Evolutionary conservation across 805 yeast species (phyloP).

Genomic region (Wickerhamiella domercqiae): DNA sequence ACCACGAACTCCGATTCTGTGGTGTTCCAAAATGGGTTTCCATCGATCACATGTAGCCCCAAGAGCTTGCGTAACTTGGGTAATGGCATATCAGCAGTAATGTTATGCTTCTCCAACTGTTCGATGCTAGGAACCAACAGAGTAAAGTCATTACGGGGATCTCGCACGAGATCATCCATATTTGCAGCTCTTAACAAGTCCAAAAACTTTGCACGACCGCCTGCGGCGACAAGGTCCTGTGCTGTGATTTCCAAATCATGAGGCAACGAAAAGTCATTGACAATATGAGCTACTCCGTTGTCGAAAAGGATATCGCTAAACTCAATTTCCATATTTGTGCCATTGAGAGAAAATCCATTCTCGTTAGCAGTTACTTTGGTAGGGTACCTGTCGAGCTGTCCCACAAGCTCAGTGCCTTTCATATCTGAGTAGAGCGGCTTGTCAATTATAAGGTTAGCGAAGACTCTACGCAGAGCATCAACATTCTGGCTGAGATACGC

Average conservation of each 20-base stretch:
- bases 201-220: constrained; percentile 33
- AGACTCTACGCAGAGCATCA: constrained; percentile 34
- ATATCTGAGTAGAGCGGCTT: constrained; percentile 56
- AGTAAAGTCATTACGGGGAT: constrained; percentile 33
- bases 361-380: constrained; percentile 6
- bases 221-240: constrained; percentile 39
- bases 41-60: constrained; percentile 54
- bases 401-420: constrained; percentile 16
- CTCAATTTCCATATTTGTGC: constrained; percentile 9
- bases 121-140: constrained; percentile 56
- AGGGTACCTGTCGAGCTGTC: constrained; percentile 17
- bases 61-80: constrained; percentile 27
- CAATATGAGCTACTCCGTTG: constrained; percentile 74
- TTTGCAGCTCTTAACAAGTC: constrained; percentile 27
- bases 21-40: constrained; percentile 26
- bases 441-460: constrained; percentile 46
- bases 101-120: constrained; percentile 38
- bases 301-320: constrained; percentile 55
- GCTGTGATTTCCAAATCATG: constrained; percentile 36
- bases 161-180: constrained; percentile 26
- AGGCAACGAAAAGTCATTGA: constrained; percentile 44
- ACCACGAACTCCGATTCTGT: constrained; percentile 13
- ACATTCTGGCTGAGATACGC: constrained; percentile 42
- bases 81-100: constrained; percentile 28
- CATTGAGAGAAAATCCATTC: neutral